Percentiles rank a stretch among this genome's conserved stretches.
Evolutionary conservation across 768 basidiomycete species (phyloP).

Genomic region (Panaeolus cyanescens): DNA sequence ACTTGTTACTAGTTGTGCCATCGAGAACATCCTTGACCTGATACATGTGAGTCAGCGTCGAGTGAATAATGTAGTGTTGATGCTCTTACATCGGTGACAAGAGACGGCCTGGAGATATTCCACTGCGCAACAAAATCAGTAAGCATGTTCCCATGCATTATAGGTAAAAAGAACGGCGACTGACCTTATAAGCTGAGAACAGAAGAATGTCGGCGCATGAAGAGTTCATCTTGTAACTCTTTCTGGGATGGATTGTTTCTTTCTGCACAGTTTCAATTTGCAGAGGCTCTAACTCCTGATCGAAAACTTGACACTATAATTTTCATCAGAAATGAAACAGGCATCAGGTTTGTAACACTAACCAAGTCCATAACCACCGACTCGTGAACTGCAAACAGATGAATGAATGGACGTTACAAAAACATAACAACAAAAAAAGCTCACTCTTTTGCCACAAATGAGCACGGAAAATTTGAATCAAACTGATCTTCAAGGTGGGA

Average conservation of each 20-base stretch:
- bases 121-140: conserved; percentile 51
- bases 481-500: conserved; percentile 95
- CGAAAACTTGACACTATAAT: conserved; percentile 91
- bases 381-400: conserved; percentile 66
- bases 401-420: conserved; percentile 4
- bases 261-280: conserved; percentile 99
- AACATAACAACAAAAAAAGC: conserved; percentile 37
- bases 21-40: conserved; percentile 94
- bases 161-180: conserved; percentile 1
- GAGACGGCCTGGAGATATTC: conserved; percentile 96
- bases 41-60: neutral
- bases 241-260: conserved; percentile 98
- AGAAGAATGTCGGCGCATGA: conserved; percentile 98
- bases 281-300: conserved; percentile 96
- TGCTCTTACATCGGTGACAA: conserved; percentile 83
- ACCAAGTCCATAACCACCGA: conserved; percentile 92
- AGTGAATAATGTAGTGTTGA: neutral
- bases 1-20: conserved; percentile 98
- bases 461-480: conserved; percentile 99
- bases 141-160: too few relatives aligned
- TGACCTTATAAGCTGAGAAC: conserved; percentile 89
- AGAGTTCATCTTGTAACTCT: conserved; percentile 99
- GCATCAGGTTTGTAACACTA: conserved; percentile 18
- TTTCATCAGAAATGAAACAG: conserved; percentile 6
- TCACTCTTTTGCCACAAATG: conserved; percentile 99